Evolutionary conservation across 2,329 filamentous ascomycete genomes (phyloP), one percentile per base, ranked within the genome.

Genomic region (Fusarium hostae): DNA sequence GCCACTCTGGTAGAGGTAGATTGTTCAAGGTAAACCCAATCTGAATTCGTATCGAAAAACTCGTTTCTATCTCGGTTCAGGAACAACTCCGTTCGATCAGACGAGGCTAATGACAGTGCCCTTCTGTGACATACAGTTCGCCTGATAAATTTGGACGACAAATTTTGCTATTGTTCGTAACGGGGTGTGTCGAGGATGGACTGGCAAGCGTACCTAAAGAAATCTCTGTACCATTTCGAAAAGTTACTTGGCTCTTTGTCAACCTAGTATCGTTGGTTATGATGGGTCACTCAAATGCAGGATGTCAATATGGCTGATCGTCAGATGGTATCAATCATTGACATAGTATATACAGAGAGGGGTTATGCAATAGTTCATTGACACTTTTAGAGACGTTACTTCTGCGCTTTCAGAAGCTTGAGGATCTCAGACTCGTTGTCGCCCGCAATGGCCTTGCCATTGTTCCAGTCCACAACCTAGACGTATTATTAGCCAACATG

Each of bases 381-480:
- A 73, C 61, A 37, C 11, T 63, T 62, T 51, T 28, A 54, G 51
- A 47, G 55, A 40, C 35, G 35, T 72, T 79, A 79, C 67, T 83
- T 84, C 59, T 89, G 80, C 63, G 88, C 85, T 64, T 90, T 88
- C 57, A 98, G 82, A 82, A 97, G 86, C 82, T 92, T 94, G 78
- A 97, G 82, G 68, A 98, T 98, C 84, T 95, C 92, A 20, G 94
- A 97, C 84, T 97, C 91, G 72, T 92, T 91, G 55, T 93, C 93
- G 24, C 94, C 93, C 30, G 89, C 84, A 83, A 92, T 85, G 50
- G 91, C 95, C 80, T 90, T 92, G 72, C 95, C 96, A 80, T 95
- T 95, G 79, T 92, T 94, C 96, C 96, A 98, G 80, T 98, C 95
- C 57, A 98, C 95, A 64, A 92, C 83, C 88, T 81, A 32, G 12